These are phyloP conservation scores for Cyclotella kingstonii DNA, from an alignment of 108 stramenopile genomes.

Conservation along the genomic window DNA sequence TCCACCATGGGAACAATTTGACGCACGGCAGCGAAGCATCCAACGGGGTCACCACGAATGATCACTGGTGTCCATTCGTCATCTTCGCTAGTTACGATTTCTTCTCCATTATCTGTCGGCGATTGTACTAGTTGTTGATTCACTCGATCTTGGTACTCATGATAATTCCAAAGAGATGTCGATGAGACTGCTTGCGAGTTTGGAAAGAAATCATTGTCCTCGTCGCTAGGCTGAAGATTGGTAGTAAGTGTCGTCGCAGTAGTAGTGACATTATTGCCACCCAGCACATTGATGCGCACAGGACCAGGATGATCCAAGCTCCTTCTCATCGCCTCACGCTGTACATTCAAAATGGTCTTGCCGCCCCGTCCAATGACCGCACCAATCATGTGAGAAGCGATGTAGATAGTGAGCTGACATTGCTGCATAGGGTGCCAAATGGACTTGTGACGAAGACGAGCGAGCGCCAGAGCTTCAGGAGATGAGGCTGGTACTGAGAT, in stretches of 20 bases:
- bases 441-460: slow-evolving; percentile 26
- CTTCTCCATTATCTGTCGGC: slow-evolving; percentile 15
- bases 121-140: slow-evolving; percentile 5
- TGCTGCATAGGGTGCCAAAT: slow-evolving; percentile 39
- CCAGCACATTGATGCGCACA: slow-evolving; percentile 53
- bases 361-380: slow-evolving; percentile 79
- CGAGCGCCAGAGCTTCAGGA: slow-evolving; percentile 6
- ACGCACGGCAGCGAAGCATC: slow-evolving; percentile 46
- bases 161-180: slow-evolving; percentile 24
- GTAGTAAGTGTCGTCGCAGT: slow-evolving; percentile 2
- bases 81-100: slow-evolving; percentile 32
- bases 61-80: slow-evolving; percentile 75
- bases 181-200: background rate
- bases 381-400: slow-evolving; percentile 71
- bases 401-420: slow-evolving; percentile 61
- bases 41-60: slow-evolving; percentile 62
- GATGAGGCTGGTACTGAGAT: background rate
- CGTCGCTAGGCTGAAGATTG: background rate
- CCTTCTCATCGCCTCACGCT: slow-evolving; percentile 55
- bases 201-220: background rate
- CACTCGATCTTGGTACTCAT: slow-evolving; percentile 13
- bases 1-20: slow-evolving; percentile 33
- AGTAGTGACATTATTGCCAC: slow-evolving; percentile 8
- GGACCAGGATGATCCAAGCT: slow-evolving; percentile 23
- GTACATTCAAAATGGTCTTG: slow-evolving; percentile 58